A percentile compares a stretch with the other conserved stretches of the same genome.
phyloP scores from a whole-genome alignment of 345 rosid genomes.

The Sonneratia caseolaris region DNA sequence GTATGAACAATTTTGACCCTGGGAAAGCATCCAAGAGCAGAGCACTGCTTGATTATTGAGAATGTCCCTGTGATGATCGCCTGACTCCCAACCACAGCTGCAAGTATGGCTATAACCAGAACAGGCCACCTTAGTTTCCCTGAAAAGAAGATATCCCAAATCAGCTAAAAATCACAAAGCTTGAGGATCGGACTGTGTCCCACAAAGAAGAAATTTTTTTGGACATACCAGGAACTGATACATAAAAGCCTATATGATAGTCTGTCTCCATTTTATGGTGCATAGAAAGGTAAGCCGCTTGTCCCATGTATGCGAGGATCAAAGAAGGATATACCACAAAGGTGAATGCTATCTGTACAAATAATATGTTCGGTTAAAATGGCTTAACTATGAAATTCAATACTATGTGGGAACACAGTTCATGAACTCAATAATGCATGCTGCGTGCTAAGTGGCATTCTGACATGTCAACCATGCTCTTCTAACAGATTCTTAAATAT shows the following conservation, averaged over 20 bases:
- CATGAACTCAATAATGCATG: neutral
- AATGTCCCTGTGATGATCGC: conserved; percentile 96
- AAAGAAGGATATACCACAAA: conserved; percentile 84
- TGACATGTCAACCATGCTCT: no score
- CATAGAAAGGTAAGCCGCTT: conserved; percentile 86
- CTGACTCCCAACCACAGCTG: conserved; percentile 97
- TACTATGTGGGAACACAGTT: neutral
- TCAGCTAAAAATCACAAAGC: neutral
- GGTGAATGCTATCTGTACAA: conserved; percentile 80
- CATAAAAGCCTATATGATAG: conserved; percentile 80
- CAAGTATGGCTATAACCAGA: conserved; percentile 81
- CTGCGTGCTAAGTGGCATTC: neutral
- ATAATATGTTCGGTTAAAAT: conserved; percentile 1
- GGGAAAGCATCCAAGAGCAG: conserved; percentile 91
- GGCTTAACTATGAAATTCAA: neutral
- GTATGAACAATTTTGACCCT: conserved; percentile 87
- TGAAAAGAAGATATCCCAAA: conserved; percentile 16
- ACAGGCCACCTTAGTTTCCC: conserved; percentile 94
- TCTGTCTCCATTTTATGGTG: conserved; percentile 54
- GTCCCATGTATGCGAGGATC: conserved; percentile 98
- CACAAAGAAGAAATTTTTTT: neutral
- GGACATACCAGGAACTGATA: conserved; percentile 78
- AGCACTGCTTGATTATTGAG: conserved; percentile 91
- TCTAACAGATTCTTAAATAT: no score
- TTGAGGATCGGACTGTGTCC: neutral